Evolutionary conservation across 768 basidiomycete genomes (phyloP), one percentile per base, ranked within the genome.

Genomic region (Flagelloscypha sp.): DNA sequence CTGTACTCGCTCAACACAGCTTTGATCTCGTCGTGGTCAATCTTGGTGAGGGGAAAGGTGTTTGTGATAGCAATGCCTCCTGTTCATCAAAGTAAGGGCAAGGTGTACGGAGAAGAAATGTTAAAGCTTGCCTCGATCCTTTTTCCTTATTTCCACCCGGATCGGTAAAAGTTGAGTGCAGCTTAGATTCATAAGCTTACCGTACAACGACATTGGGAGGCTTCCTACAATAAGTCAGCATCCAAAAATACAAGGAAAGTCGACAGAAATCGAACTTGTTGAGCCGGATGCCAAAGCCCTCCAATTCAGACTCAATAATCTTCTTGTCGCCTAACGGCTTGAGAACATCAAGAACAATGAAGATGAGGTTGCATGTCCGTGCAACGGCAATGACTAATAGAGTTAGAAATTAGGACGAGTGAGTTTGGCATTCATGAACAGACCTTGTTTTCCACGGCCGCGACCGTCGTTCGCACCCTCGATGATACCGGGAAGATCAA

Each of bases 241-340:
- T n/a, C n/a, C n/a, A n/a, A n/a, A n/a, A n/a, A n/a, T n/a, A n/a
- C n/a, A n/a, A n/a, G n/a, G n/a, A n/a, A n/a, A n/a, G n/a, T n/a
- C n/a, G n/a, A n/a, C n/a, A n/a, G n/a, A n/a, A n/a, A n/a, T n/a
- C n/a, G n/a, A n/a, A n/a, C 62, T 98, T 98, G 66, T 99, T 99
- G 41, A 97, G 65, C 32, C 93, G 74, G 48, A 97, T 95, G 7
- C 94, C 95, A 50, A 98, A 98, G n/a, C 92, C 90, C 68, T 99
- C 95, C 41, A 99, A 63, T 57, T 99, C 95, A 22, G 68, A 51
- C 60, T 97, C 90, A 39, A 99, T 88, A 49, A 95, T 63, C 39
- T 72, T 83, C 52, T 95, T 90, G 66, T 98, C 94, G 17, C 84
- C 86, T 12, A 98, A 75, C n/a, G 95, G 95, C 62, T 98, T 99